phyloP scores from a whole-genome alignment of 2,329 filamentous ascomycete genomes.

The Cladophialophora exuberans region DNA sequence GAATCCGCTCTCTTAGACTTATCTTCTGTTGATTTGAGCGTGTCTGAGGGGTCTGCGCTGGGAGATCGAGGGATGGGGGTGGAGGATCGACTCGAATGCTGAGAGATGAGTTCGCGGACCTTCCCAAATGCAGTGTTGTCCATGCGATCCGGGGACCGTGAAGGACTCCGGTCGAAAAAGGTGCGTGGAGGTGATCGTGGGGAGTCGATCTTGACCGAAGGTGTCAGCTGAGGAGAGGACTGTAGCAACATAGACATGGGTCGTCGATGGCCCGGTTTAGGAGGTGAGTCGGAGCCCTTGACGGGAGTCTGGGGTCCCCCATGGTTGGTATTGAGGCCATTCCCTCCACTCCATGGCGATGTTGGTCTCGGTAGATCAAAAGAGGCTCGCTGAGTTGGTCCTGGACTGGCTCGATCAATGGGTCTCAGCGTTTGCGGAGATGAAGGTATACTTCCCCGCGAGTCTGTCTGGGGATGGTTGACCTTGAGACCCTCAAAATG shows the following conservation, averaged over 20 bases:
- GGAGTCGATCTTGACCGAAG: slow-evolving; percentile 48
- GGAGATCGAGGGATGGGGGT: slow-evolving; percentile 30
- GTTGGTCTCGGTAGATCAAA: slow-evolving; percentile 47
- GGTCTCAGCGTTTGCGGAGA: slow-evolving; percentile 37
- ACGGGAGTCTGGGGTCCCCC: slow-evolving; percentile 33
- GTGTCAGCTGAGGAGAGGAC: slow-evolving; percentile 46
- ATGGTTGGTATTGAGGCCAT: slow-evolving; percentile 31
- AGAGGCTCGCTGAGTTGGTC: slow-evolving; percentile 42
- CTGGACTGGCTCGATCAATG: slow-evolving; percentile 36
- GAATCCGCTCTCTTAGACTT: not conserved
- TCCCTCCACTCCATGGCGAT: slow-evolving; percentile 43
- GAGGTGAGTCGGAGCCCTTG: slow-evolving; percentile 49
- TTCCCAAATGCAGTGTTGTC: slow-evolving; percentile 29
- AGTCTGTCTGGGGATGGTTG: slow-evolving; percentile 15
- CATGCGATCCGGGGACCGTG: slow-evolving; percentile 31
- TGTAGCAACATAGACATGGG: slow-evolving; percentile 50
- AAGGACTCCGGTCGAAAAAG: slow-evolving; percentile 32
- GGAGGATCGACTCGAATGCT: slow-evolving; percentile 31
- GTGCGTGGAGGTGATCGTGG: slow-evolving; percentile 46
- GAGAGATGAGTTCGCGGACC: slow-evolving; percentile 30
- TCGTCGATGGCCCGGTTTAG: slow-evolving; percentile 63
- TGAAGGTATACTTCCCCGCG: slow-evolving; percentile 30
- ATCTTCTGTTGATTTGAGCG: not conserved
- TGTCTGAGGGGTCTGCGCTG: slow-evolving; percentile 14
- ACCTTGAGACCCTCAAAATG: slow-evolving; percentile 53